Conservation (phyloP, 2,329 filamentous ascomycete genomes). For the Penicillium sp. region DNA sequence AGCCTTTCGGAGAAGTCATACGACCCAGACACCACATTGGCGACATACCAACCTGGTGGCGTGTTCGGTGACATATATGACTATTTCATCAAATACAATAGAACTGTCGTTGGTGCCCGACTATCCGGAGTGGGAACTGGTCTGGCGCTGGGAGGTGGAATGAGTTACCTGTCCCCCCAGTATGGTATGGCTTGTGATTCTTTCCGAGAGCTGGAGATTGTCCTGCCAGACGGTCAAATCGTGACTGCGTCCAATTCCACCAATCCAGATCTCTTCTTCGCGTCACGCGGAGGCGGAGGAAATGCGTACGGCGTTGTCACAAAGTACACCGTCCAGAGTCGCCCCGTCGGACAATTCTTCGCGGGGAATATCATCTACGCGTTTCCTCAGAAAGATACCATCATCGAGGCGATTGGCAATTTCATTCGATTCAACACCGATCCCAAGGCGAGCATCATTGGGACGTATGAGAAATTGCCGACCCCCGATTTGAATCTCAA, state of each 20-base stretch:
- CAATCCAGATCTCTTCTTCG: slow-evolving; percentile 23
- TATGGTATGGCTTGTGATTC: slow-evolving; percentile 32
- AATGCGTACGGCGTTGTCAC: slow-evolving; percentile 31
- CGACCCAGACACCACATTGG: slow-evolving; percentile 24
- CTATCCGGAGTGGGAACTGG: slow-evolving; percentile 29
- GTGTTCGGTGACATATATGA: slow-evolving; percentile 30
- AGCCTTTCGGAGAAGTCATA: slow-evolving; percentile 29
- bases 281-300: slow-evolving; percentile 27
- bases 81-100: slow-evolving; percentile 19
- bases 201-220: slow-evolving; percentile 25
- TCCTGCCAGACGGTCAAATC: slow-evolving; percentile 19
- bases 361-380: slow-evolving; percentile 32
- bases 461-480: slow-evolving; percentile 34
- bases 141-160: slow-evolving; percentile 27
- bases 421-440: slow-evolving; percentile 37
- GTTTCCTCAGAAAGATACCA: slow-evolving; percentile 28
- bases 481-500: slow-evolving; percentile 31
- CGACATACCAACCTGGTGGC: slow-evolving; percentile 28
- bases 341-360: slow-evolving; percentile 27
- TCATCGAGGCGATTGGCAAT: slow-evolving; percentile 31
- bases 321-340: slow-evolving; percentile 31
- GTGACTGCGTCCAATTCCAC: slow-evolving; percentile 16
- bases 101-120: slow-evolving; percentile 29
- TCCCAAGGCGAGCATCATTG: slow-evolving; percentile 37
- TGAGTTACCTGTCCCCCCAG: slow-evolving; percentile 30